phyloP scores from a whole-genome alignment of 2,329 filamentous ascomycete genomes.

The Elsinoe arachidis region DNA sequence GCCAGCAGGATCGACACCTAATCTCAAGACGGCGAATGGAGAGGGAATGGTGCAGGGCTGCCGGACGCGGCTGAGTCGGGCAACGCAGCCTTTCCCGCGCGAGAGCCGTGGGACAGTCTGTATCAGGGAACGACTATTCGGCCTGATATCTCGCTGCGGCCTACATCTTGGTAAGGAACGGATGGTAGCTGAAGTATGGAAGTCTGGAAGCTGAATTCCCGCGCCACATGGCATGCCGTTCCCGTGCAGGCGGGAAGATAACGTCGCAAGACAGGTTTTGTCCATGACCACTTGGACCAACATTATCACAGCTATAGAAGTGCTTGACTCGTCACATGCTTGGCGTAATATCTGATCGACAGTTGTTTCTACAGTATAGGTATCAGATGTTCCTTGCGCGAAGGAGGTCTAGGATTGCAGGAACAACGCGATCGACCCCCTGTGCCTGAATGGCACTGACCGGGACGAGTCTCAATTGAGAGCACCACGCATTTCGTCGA shows the following conservation, averaged over 20 bases:
- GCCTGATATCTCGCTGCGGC: not conserved
- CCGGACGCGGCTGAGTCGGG: not conserved
- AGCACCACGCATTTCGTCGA: constrained; percentile 53
- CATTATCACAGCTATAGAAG: not conserved
- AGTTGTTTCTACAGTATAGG: no score
- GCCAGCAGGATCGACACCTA: not conserved
- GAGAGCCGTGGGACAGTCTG: not conserved
- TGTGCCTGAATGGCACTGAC: constrained; percentile 84
- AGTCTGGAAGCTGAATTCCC: no score
- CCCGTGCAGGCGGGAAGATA: not conserved
- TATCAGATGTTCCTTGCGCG: not conserved
- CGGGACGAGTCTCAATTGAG: constrained; percentile 58
- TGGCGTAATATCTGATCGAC: not conserved
- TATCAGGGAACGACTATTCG: not conserved
- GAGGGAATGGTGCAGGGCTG: not conserved
- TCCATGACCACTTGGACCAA: not conserved
- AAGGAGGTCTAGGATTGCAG: constrained; percentile 62
- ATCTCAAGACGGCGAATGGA: not conserved
- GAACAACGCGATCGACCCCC: constrained; percentile 66
- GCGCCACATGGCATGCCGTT: no score
- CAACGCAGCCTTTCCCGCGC: not conserved
- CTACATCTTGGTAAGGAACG: not conserved
- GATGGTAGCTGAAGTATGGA: no score
- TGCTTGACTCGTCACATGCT: not conserved
- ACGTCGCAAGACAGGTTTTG: not conserved